phyloP scores from a whole-genome alignment of 768 basidiomycete genomes.

The Dacryopinax primogenitus region DNA sequence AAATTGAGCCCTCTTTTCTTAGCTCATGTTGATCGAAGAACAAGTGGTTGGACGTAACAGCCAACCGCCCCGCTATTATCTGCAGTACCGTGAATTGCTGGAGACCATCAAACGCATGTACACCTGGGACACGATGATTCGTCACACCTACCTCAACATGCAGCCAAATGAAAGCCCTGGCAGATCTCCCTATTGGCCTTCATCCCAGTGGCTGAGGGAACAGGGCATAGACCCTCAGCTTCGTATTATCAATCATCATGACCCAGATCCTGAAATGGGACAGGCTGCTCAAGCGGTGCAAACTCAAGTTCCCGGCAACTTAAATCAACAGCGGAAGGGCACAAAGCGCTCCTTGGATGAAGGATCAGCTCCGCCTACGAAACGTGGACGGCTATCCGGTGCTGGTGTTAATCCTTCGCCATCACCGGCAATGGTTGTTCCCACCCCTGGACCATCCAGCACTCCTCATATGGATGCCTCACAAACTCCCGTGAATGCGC shows the following conservation, averaged over 20 bases:
- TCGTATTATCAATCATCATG: not conserved
- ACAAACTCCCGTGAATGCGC: not conserved
- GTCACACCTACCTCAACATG: not conserved
- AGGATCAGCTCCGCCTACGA: not conserved
- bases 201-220: not conserved
- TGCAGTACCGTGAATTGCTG: not conserved
- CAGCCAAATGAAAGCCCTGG: not conserved
- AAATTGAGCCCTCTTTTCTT: not conserved
- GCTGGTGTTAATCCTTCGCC: not conserved
- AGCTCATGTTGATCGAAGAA: conserved; percentile 1
- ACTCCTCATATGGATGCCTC: not conserved
- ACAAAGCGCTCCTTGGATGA: not conserved
- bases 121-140: not conserved
- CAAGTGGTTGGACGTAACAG: not conserved
- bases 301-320: not conserved
- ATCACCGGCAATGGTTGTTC: conserved; percentile 1
- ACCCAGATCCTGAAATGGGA: not conserved
- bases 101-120: conserved; percentile 5
- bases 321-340: not conserved
- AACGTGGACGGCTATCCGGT: not conserved
- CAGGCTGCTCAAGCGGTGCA: not conserved
- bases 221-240: not conserved
- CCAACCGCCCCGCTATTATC: not conserved
- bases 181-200: not conserved
- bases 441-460: not conserved